Conservation (phyloP, 176 grass and related monocot species). For the Triticum timopheevii region DNA sequence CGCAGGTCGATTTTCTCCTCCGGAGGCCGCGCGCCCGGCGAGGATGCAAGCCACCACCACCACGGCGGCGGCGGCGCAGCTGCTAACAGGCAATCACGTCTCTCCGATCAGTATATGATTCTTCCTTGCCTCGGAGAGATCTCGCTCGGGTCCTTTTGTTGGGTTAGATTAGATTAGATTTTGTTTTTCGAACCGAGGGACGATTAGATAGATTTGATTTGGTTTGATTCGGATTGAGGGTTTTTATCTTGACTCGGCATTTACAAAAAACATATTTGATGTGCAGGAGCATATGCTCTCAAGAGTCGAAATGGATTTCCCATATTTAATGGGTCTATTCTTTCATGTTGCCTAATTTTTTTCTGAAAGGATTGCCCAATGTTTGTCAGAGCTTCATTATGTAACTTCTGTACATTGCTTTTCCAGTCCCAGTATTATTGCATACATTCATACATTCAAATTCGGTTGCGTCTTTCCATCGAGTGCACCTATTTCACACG, state of each 20-base stretch:
- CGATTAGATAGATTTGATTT: neutral
- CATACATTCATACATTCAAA: too few relatives aligned
- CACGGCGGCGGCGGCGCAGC: neutral
- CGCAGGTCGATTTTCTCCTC: neutral
- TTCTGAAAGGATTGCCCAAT: too few relatives aligned
- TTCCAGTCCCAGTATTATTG: too few relatives aligned
- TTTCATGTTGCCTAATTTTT: neutral
- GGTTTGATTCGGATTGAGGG: neutral
- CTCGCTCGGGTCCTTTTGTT: neutral
- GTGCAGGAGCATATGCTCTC: too few relatives aligned
- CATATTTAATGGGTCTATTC: neutral
- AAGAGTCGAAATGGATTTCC: too few relatives aligned
- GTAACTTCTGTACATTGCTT: too few relatives aligned
- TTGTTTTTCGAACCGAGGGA: neutral
- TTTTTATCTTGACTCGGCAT: neutral
- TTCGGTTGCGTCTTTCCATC: too few relatives aligned
- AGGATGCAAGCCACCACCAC: neutral
- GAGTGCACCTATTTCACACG: too few relatives aligned
- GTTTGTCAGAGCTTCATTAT: too few relatives aligned
- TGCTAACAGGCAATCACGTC: slow-evolving; percentile 29
- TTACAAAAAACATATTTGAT: too few relatives aligned
- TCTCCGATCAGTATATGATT: neutral
- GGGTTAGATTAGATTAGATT: neutral
- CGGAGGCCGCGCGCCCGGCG: neutral
- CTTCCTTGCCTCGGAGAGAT: neutral